These are phyloP conservation scores for Suillus hirtellus DNA, from an alignment of 768 basidiomycete genomes.

Conservation along the genomic window DNA sequence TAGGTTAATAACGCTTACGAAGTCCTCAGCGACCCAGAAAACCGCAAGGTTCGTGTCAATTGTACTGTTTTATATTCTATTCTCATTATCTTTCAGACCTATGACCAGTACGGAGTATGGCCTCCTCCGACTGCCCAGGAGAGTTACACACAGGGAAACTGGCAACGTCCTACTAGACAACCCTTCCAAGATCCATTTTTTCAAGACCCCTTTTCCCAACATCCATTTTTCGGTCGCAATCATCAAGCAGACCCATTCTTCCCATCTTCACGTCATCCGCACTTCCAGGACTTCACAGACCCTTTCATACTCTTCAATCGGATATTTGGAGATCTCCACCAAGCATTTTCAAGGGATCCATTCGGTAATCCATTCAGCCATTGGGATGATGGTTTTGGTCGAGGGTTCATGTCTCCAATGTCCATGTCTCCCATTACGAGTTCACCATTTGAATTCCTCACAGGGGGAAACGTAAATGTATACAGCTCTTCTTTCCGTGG, in stretches of 20 bases:
- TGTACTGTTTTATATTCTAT: conserved; percentile 7
- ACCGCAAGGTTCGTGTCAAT: conserved; percentile 46
- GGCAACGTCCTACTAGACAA: conserved; percentile 18
- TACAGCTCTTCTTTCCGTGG: conserved; percentile 6
- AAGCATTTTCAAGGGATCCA: conserved; percentile 35
- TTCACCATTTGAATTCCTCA: conserved; percentile 2
- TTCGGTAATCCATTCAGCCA: conserved; percentile 31
- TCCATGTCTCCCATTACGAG: background rate
- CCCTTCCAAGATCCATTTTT: conserved; percentile 24
- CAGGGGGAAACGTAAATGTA: background rate
- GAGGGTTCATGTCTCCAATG: conserved; percentile 7
- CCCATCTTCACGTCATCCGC: conserved; percentile 21
- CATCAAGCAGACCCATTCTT: conserved; percentile 27
- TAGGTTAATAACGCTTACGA: conserved; percentile 82
- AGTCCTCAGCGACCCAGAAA: conserved; percentile 62
- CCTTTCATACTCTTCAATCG: conserved; percentile 75
- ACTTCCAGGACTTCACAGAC: conserved; percentile 54
- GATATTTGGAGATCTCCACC: conserved; percentile 58
- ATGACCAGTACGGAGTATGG: conserved; percentile 74
- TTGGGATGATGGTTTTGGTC: conserved; percentile 16
- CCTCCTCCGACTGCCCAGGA: conserved; percentile 52
- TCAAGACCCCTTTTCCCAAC: conserved; percentile 22
- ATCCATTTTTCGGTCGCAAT: conserved; percentile 26
- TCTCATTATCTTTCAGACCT: conserved; percentile 42
- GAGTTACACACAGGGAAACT: conserved; percentile 13